These are phyloP conservation scores for Neurospora intermedia DNA, from an alignment of 495 filamentous ascomycete species.

Conservation along the genomic window DNA sequence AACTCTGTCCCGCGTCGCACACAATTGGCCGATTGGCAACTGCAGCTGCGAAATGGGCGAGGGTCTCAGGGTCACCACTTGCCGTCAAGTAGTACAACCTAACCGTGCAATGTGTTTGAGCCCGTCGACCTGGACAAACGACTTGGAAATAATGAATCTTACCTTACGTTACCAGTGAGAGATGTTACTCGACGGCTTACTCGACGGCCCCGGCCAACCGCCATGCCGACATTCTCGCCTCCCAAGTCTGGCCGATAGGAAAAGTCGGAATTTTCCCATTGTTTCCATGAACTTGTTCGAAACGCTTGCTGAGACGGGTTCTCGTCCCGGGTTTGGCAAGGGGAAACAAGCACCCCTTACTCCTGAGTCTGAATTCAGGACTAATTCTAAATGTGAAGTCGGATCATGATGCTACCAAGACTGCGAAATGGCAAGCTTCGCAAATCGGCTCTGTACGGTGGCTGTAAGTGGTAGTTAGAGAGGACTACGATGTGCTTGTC, in stretches of 20 bases:
- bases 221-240: background rate
- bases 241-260: background rate
- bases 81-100: background rate
- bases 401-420: background rate
- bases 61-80: background rate
- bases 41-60: background rate
- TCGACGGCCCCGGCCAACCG: background rate
- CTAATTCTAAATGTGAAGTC: no score
- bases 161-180: background rate
- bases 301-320: background rate
- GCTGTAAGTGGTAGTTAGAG: background rate
- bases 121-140: background rate
- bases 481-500: background rate
- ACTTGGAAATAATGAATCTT: background rate
- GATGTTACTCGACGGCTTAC: background rate
- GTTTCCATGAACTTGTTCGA: background rate
- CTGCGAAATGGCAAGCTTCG: background rate
- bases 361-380: background rate
- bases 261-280: background rate
- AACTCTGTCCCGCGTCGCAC: background rate
- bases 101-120: background rate
- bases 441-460: no score
- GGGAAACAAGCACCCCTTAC: background rate
- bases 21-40: background rate
- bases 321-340: background rate